These are phyloP conservation scores for Hericium alpestre DNA, from an alignment of 768 basidiomycete genomes.

Conservation along the genomic window DNA sequence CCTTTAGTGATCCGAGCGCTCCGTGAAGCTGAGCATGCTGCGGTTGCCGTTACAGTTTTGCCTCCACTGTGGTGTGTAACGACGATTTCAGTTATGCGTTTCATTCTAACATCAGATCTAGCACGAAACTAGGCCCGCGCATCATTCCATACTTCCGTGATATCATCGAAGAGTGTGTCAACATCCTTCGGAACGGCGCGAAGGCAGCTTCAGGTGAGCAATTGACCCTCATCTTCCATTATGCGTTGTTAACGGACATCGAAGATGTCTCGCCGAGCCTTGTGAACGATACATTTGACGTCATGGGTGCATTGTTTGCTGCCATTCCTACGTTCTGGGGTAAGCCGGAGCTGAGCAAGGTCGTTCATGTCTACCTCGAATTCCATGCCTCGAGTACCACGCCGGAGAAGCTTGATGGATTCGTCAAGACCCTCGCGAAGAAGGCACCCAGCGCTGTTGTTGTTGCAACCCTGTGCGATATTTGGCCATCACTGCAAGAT, in stretches of 20 bases:
- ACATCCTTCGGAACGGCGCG: slow-evolving; percentile 33
- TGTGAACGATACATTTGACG: slow-evolving; percentile 28
- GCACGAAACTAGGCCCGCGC: slow-evolving; percentile 72
- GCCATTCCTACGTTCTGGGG: slow-evolving; percentile 82
- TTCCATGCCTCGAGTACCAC: slow-evolving; percentile 20
- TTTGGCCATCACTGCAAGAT: slow-evolving; percentile 39
- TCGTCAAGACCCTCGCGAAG: slow-evolving; percentile 63
- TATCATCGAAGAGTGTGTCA: slow-evolving; percentile 49
- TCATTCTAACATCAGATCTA: slow-evolving; percentile 21
- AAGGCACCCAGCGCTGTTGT: slow-evolving; percentile 56
- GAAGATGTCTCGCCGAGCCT: slow-evolving; percentile 16
- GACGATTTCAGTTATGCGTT: not conserved
- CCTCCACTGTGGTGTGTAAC: slow-evolving; percentile 49
- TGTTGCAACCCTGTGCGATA: slow-evolving; percentile 49
- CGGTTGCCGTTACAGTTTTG: slow-evolving; percentile 43
- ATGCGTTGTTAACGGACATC: not conserved
- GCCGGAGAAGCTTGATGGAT: slow-evolving; percentile 23
- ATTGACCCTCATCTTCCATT: slow-evolving; percentile 12
- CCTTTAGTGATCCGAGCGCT: slow-evolving; percentile 46
- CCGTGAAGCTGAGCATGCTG: slow-evolving; percentile 26
- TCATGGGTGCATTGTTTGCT: slow-evolving; percentile 59
- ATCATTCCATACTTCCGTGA: slow-evolving; percentile 77
- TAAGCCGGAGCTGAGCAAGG: slow-evolving; percentile 40
- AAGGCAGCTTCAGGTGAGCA: slow-evolving; percentile 13
- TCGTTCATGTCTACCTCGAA: slow-evolving; percentile 51